Base-by-base conservation (phyloP, 345 rosid genomes). In the Schrenkiella parvula region DNA sequence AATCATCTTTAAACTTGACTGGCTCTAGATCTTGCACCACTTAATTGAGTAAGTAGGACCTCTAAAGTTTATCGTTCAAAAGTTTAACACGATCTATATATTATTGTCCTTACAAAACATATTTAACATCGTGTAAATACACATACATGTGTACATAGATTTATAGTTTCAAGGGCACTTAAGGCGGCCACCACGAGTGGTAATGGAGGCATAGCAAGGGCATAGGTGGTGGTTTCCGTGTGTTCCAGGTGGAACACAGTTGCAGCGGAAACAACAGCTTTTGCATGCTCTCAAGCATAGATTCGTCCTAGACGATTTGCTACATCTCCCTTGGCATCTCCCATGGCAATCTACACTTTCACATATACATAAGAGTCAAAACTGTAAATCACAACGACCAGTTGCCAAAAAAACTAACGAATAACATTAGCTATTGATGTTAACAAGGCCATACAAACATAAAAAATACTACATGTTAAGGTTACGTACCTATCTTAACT, bases 181-280 rank as follows among this genome's bases (percentile, higher is more conserved):
- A 80, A 42, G 83, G 6, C 80, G 66, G 32, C 83, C 82, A 6
- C 74, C 72, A 7, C 64, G 82, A 2, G 86, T 80, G 46, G 82
- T 82, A 61, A 80, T 69, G 35, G 74, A 58, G 35, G 83, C 83
- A 10, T 82, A 80, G 25, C 86, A 80, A 18, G 83, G 84, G 41
- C 86, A 82, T 0, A 69, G 68, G 1, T 82, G 52, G 26, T 53
- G 53, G 68, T 82, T 82, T 3, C 86, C 83, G 31, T 75, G 55
- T 6, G 82, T 82, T 1, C 86, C 83, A 11, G 86, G 83, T 62
- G 86, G 85, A 1, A 80, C 86, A 64, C 86, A 82, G 71, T 80
- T 80, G 65, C 83, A 82, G 3, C 82, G 72, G 2, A 25, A 26
- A 53, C 86, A 82, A 66, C 86, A 80, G 3, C n/a, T 82, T 50